Evolutionary conservation across 2,329 filamentous ascomycete species (phyloP).

Genomic region (Ciborinia camelliae): DNA sequence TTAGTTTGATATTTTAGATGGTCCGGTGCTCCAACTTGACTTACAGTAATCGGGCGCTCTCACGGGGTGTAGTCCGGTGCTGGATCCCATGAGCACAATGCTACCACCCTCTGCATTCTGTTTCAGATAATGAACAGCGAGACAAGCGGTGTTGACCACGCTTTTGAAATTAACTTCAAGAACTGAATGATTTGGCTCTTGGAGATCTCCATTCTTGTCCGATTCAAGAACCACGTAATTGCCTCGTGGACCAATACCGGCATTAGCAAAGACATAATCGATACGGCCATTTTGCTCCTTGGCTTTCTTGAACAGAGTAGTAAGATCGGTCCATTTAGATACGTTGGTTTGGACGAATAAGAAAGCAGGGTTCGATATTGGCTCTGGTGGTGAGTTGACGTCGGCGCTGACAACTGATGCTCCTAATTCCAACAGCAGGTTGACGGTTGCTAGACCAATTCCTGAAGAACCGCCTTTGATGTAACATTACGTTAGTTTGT

Average conservation of each 20-base stretch:
- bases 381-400: conserved; percentile 43
- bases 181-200: conserved; percentile 43
- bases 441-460: conserved; percentile 55
- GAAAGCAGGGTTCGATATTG: conserved; percentile 33
- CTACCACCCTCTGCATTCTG: conserved; percentile 47
- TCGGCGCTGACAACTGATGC: conserved; percentile 56
- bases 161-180: conserved; percentile 52
- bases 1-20: conserved; percentile 30
- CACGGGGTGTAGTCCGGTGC: conserved; percentile 49
- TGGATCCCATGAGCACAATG: conserved; percentile 52
- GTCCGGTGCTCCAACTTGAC: background rate
- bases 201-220: conserved; percentile 48
- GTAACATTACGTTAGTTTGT: conserved; percentile 14
- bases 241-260: conserved; percentile 48
- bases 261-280: conserved; percentile 43
- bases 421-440: conserved; percentile 50
- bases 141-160: conserved; percentile 48
- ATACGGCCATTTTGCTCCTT: conserved; percentile 37
- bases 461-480: conserved; percentile 54
- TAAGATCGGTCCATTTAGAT: conserved; percentile 47
- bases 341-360: conserved; percentile 43
- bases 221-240: conserved; percentile 48
- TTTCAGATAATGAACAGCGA: conserved; percentile 51
- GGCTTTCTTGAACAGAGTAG: conserved; percentile 50
- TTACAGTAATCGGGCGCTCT: conserved; percentile 48